Conservation (phyloP, 2,329 filamentous ascomycete genomes). For the Colletotrichum theobromicola region DNA sequence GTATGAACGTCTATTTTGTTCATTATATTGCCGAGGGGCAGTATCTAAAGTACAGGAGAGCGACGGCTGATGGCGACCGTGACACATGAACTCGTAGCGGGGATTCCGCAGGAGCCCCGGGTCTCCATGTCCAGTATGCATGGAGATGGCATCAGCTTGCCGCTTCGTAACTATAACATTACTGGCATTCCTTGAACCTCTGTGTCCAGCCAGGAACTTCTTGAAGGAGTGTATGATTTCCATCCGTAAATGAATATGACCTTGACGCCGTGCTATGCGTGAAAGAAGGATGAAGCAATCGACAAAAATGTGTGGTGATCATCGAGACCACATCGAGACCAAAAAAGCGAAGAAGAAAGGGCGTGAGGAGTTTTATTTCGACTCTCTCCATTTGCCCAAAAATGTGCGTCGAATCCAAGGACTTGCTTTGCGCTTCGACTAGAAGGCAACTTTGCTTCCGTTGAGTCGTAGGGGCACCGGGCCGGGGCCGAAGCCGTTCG, state of each 20-base stretch:
- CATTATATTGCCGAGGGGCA: neutral
- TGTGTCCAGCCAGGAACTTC: neutral
- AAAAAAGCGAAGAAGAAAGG: neutral
- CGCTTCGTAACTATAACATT: slow-evolving; percentile 14
- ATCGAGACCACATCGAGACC: slow-evolving; percentile 3
- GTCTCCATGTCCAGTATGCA: slow-evolving; percentile 3
- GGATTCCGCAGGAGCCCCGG: neutral
- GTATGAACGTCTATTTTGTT: neutral
- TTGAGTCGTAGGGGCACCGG: slow-evolving; percentile 37
- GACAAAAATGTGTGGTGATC: slow-evolving; percentile 8
- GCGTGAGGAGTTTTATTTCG: neutral
- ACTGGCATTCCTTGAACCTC: slow-evolving; percentile 4
- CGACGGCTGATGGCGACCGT: neutral
- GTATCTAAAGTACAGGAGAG: slow-evolving; percentile 12
- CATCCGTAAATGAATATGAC: slow-evolving; percentile 10
- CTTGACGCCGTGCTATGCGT: slow-evolving; percentile 22
- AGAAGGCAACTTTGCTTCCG: slow-evolving; percentile 43
- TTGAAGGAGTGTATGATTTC: slow-evolving; percentile 18
- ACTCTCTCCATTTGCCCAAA: neutral
- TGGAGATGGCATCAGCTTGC: slow-evolving; percentile 5
- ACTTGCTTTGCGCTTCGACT: slow-evolving; percentile 24
- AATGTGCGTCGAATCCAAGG: slow-evolving; percentile 20
- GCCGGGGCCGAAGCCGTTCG: slow-evolving; percentile 29
- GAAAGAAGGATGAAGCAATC: neutral
- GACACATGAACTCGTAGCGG: slow-evolving; percentile 6